These are phyloP conservation scores for Tylopilus vinaceipallidus DNA, from an alignment of 768 basidiomycete genomes.

Conservation along the genomic window DNA sequence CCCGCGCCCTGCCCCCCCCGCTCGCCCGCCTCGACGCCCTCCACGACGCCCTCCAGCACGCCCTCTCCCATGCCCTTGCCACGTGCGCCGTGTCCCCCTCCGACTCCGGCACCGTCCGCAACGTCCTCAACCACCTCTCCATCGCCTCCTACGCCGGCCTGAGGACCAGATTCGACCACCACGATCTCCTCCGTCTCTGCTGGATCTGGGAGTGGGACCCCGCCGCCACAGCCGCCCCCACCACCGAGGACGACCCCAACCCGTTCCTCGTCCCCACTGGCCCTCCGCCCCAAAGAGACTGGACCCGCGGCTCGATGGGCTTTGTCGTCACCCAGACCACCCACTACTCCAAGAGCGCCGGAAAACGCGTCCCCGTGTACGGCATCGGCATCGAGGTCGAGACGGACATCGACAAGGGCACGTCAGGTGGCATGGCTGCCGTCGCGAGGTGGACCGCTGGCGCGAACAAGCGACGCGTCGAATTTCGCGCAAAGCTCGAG, in stretches of 20 bases:
- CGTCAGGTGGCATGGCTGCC: slow-evolving; percentile 83
- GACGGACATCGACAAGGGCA: slow-evolving; percentile 78
- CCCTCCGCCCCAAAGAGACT: slow-evolving; percentile 50
- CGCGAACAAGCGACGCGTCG: slow-evolving; percentile 55
- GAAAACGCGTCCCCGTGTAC: slow-evolving; percentile 73
- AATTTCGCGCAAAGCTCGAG: slow-evolving; percentile 58
- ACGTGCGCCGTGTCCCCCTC: slow-evolving; percentile 78
- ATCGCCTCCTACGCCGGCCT: slow-evolving; percentile 67
- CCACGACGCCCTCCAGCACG: slow-evolving; percentile 74
- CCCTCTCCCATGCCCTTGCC: slow-evolving; percentile 81
- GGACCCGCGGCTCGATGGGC: slow-evolving; percentile 81
- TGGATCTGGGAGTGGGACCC: slow-evolving; percentile 92
- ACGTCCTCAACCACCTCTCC: slow-evolving; percentile 77
- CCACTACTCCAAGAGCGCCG: slow-evolving; percentile 63
- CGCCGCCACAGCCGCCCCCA: slow-evolving; percentile 30
- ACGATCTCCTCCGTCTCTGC: slow-evolving; percentile 73
- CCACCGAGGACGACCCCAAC: slow-evolving; percentile 57
- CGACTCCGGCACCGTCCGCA: slow-evolving; percentile 70
- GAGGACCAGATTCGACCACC: slow-evolving; percentile 57
- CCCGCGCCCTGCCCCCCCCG: slow-evolving; percentile 47
- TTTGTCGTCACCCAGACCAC: slow-evolving; percentile 70
- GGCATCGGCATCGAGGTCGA: slow-evolving; percentile 88
- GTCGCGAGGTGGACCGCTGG: slow-evolving; percentile 85
- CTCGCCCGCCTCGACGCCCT: slow-evolving; percentile 60
- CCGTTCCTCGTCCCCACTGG: slow-evolving; percentile 59